Conservation (phyloP, 1,284 basidiomycete genomes). For the Cutaneotrichosporon mucoides region DNA sequence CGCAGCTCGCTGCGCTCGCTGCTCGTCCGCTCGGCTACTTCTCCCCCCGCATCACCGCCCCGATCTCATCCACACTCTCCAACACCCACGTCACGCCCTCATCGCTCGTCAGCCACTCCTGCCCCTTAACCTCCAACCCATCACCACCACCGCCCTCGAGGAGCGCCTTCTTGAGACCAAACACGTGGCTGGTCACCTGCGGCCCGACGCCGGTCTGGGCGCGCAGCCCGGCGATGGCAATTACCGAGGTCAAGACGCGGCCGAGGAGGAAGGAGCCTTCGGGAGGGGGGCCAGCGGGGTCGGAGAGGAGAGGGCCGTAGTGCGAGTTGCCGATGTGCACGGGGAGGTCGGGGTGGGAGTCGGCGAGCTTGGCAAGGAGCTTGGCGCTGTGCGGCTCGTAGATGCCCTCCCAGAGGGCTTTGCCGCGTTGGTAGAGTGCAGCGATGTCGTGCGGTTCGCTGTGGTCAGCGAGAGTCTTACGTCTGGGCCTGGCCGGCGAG, state of each 20-base stretch:
- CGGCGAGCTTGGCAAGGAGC: slow-evolving; percentile 79
- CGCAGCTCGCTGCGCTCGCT: too few relatives aligned
- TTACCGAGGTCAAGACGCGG: slow-evolving; percentile 78
- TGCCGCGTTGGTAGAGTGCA: slow-evolving; percentile 60
- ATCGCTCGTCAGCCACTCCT: slow-evolving; percentile 83
- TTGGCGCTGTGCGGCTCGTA: slow-evolving; percentile 87
- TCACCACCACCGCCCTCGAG: slow-evolving; percentile 68
- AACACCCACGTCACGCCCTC: slow-evolving; percentile 91
- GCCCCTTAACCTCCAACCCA: slow-evolving; percentile 51
- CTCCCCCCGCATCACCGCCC: slow-evolving; percentile 37
- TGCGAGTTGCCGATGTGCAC: slow-evolving; percentile 84
- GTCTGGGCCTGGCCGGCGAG: too few relatives aligned
- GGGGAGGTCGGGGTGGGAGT: slow-evolving; percentile 63
- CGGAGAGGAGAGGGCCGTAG: slow-evolving; percentile 82
- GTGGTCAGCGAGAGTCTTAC: neutral
- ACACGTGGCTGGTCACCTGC: slow-evolving; percentile 86
- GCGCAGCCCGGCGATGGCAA: slow-evolving; percentile 85
- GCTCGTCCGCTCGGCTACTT: neutral
- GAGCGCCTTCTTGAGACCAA: slow-evolving; percentile 64
- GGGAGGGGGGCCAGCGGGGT: slow-evolving; percentile 52
- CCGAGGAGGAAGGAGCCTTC: slow-evolving; percentile 55
- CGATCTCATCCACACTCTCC: slow-evolving; percentile 68
- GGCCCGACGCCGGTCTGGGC: slow-evolving; percentile 84
- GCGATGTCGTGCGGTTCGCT: slow-evolving; percentile 58
- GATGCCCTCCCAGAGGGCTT: slow-evolving; percentile 79